phyloP scores from a whole-genome alignment of 192 early-diverging fungal species.

The Mortierella hygrophila region DNA sequence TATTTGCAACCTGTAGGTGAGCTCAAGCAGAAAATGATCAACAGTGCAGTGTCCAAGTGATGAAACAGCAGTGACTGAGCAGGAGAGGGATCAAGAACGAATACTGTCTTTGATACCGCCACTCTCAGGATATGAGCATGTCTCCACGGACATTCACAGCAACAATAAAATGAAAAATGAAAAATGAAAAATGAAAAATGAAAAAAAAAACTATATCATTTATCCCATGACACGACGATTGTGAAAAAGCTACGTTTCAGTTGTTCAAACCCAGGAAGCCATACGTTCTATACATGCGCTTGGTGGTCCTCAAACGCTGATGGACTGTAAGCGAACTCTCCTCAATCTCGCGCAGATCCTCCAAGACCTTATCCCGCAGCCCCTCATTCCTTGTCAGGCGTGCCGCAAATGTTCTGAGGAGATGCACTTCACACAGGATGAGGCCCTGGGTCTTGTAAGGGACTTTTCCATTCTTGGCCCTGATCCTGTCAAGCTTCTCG shows the following conservation, averaged over 20 bases:
- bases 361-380: conserved; percentile 73
- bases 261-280: conserved; percentile 63
- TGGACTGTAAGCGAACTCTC: conserved; percentile 57
- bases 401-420: conserved; percentile 63
- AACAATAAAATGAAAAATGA: background rate
- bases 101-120: background rate
- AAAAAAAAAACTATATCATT: too few relatives aligned
- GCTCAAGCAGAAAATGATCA: conserved; percentile 48
- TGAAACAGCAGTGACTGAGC: background rate
- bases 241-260: background rate
- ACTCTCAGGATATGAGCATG: too few relatives aligned
- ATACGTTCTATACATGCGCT: conserved; percentile 77
- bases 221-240: background rate
- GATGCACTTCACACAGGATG: conserved; percentile 71
- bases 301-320: conserved; percentile 67
- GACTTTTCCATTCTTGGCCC: conserved; percentile 51
- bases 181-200: background rate
- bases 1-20: conserved; percentile 15
- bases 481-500: conserved; percentile 31
- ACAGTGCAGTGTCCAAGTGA: conserved; percentile 22
- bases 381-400: conserved; percentile 61
- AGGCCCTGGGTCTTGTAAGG: conserved; percentile 75
- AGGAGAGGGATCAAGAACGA: background rate
- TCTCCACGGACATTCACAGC: background rate
- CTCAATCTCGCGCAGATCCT: conserved; percentile 88